Percentiles rank a stretch among this genome's conserved stretches.
Evolutionary conservation across 202 grass and related monocot genomes (phyloP).

Genomic region (Hordeum pubiflorum): DNA sequence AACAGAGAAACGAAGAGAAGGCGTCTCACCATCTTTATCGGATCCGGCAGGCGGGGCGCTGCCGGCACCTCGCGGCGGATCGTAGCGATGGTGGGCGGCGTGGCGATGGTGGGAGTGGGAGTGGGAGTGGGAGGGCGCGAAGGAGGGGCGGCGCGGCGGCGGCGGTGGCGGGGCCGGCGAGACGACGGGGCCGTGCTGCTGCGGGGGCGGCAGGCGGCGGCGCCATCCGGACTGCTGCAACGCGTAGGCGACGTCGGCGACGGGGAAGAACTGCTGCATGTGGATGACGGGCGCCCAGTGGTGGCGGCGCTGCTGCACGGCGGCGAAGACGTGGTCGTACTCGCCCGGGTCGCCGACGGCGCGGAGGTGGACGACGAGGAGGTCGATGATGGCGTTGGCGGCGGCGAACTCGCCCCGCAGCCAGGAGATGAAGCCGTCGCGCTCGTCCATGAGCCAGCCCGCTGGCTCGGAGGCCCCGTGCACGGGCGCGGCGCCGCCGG

Average conservation of each 20-base stretch:
- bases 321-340: conserved; percentile 60
- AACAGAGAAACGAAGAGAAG: not conserved
- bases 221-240: conserved; percentile 66
- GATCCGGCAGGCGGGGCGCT: conserved; percentile 13
- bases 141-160: conserved; percentile 17
- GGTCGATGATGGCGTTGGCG: conserved; percentile 80
- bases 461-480: not conserved
- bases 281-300: conserved; percentile 82
- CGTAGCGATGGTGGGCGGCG: conserved; percentile 38
- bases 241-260: conserved; percentile 54
- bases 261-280: conserved; percentile 90
- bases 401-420: conserved; percentile 77
- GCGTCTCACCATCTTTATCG: conserved; percentile 38
- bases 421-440: conserved; percentile 71
- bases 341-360: conserved; percentile 46
- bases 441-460: conserved; percentile 45
- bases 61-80: conserved; percentile 7
- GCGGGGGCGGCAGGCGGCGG: conserved; percentile 13
- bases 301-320: conserved; percentile 66
- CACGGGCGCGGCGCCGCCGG: not conserved
- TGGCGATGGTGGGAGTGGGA: conserved; percentile 19
- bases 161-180: conserved; percentile 21
- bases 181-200: not conserved
- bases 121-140: conserved; percentile 20
- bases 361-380: conserved; percentile 64